Percentiles rank a stretch among this genome's conserved stretches.
Conservation (phyloP, 192 early-diverging fungal species). For the Rhizophagus sp. region DNA sequence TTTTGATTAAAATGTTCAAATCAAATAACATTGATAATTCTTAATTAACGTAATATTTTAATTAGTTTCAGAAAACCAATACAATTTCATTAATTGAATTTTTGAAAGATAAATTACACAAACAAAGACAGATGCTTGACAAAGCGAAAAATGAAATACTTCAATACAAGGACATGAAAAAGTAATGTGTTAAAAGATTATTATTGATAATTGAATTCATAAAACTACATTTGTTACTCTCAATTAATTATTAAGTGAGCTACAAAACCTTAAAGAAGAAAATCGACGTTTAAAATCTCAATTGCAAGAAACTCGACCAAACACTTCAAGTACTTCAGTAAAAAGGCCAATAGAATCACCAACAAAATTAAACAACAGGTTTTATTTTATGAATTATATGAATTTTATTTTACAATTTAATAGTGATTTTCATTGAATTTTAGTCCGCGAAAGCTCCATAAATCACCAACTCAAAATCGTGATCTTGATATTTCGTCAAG, state of each 20-base stretch:
- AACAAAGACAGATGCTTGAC: constrained; percentile 33
- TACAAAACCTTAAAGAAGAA: constrained; percentile 16
- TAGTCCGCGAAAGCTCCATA: background rate
- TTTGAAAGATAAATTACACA: constrained; percentile 21
- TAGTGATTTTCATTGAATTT: background rate
- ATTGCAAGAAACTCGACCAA: constrained; percentile 2
- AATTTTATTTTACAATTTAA: background rate
- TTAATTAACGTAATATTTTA: background rate
- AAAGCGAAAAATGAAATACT: constrained; percentile 29
- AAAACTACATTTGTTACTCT: background rate
- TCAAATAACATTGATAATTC: background rate
- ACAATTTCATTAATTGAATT: constrained; percentile 17
- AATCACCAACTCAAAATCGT: background rate
- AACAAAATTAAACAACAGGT: background rate
- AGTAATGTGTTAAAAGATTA: background rate
- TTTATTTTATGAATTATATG: background rate
- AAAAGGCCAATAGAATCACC: background rate
- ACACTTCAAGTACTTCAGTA: background rate
- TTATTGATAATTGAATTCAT: background rate
- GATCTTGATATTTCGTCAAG: background rate
- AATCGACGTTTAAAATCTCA: constrained; percentile 13
- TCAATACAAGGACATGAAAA: constrained; percentile 30
- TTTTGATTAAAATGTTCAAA: background rate
- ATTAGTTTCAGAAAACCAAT: constrained; percentile 33
- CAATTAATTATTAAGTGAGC: constrained; percentile 1